These are phyloP conservation scores for Emergomyces orientalis DNA, from an alignment of 2,329 filamentous ascomycete genomes.

Conservation along the genomic window DNA sequence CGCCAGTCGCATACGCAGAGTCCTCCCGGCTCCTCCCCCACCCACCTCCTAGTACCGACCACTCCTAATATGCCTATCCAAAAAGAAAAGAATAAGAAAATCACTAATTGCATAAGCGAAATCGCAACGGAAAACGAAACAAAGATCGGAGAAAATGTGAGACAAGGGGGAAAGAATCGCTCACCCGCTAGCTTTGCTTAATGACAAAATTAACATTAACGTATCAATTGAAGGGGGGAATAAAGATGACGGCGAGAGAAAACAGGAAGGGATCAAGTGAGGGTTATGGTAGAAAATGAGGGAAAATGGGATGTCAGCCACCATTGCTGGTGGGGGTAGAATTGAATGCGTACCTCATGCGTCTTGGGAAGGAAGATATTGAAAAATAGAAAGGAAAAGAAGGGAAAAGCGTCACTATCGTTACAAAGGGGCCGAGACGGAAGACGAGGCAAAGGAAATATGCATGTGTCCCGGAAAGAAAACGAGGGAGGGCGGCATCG, in stretches of 20 bases:
- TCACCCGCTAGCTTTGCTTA: neutral
- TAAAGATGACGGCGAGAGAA: neutral
- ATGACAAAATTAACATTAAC: neutral
- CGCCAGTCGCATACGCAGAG: neutral
- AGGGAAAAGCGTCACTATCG: conserved; percentile 4
- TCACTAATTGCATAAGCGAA: neutral
- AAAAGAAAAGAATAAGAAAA: neutral
- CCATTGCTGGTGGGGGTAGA: neutral
- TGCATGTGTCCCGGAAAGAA: neutral
- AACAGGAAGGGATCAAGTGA: neutral
- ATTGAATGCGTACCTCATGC: conserved; percentile 1
- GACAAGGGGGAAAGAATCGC: neutral
- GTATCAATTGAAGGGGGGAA: neutral
- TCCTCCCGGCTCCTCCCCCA: neutral
- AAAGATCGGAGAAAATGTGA: neutral
- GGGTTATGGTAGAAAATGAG: neutral
- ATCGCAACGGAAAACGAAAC: neutral
- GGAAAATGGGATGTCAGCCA: neutral
- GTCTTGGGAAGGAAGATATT: neutral
- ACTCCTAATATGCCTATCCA: neutral
- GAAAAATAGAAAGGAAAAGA: neutral
- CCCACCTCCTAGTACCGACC: neutral
- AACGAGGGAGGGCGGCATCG: neutral
- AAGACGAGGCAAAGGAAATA: conserved; percentile 6
- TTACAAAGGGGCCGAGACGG: conserved; percentile 3